Evolutionary conservation across 768 basidiomycete genomes (phyloP), one percentile per base, ranked within the genome.

Genomic region (Neoboletus subvelutipes): DNA sequence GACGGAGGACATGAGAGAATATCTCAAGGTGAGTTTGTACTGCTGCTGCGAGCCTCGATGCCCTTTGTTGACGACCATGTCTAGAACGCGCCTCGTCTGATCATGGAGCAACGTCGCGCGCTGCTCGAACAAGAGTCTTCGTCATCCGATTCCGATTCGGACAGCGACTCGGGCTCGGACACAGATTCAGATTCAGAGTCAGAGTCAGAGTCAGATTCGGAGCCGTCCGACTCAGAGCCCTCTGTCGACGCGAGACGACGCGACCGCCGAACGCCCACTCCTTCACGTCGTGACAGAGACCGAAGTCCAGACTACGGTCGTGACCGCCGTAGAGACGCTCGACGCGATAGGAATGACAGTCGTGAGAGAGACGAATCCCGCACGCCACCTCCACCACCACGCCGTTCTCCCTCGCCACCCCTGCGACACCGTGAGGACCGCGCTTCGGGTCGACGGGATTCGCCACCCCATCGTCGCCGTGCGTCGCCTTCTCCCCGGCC

Each of bases 1-100:
- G 58, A 99, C 97, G 1, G 95, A 98, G 73, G 90, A 90, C 31
- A 98, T 98, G 97, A 82, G 97, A 70, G 94, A 95, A 69, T 95
- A 93, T 68, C 77, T 99, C 58, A 93, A 96, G 79, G 92, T 90
- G 63, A 45, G 82, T 77, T 58, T 64, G 22, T 51, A 28, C 20
- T 45, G 33, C n/a, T 28, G 22, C 26, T 24, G 5, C 17, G 17
- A 10, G 18, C 26, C 18, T 53, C 12, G 42, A 28, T 13, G 8
- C 2, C 22, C 36, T 56, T 50, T 17, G 22, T 54, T 41, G 47
- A 59, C 64, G 43, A 58, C 22, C 33, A n/a, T 33, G 42, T 10
- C 39, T 57, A 94, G 93, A 95, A 95, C 64, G 94, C 94, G 1
- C 96, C 96, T 2, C 83, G 85, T 45, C 73, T 97, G 45, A 93